Evolutionary conservation across 805 yeast genomes (phyloP).

Genomic region (Pichia rugopelliculosa): DNA sequence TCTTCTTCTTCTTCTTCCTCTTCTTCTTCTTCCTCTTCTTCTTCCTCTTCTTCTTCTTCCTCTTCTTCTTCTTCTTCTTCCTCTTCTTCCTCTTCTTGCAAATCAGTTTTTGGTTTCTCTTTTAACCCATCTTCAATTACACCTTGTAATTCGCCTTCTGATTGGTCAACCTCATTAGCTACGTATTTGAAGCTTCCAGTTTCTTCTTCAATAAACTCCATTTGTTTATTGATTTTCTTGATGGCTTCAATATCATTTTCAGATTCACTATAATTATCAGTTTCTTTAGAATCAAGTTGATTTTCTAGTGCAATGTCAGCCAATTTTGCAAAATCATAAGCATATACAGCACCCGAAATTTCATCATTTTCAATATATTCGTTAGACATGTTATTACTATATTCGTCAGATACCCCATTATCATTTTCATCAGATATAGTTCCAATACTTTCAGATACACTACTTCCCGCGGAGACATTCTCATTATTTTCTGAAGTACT

Average conservation of each 20-base stretch:
- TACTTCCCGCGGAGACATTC: too few relatives aligned
- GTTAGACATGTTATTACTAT: not conserved
- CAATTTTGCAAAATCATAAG: constrained; percentile 5
- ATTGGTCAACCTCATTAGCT: constrained; percentile 4
- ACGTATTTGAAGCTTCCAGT: too few relatives aligned
- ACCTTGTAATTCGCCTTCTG: constrained; percentile 7
- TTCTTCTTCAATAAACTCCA: constrained; percentile 2
- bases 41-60: constrained; percentile 1
- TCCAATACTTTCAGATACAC: constrained; percentile 7
- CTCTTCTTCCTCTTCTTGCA: not conserved
- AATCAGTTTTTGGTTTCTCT: constrained; percentile 1
- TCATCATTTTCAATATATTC: not conserved
- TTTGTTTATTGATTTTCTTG: not conserved
- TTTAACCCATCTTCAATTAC: constrained; percentile 2
- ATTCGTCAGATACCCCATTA: not conserved
- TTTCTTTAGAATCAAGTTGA: not conserved
- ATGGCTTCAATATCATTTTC: not conserved
- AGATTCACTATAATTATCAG: not conserved
- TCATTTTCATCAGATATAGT: not conserved
- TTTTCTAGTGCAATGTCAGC: not conserved
- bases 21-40: too few relatives aligned
- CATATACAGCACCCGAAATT: not conserved
- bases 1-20: not conserved
- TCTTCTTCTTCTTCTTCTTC: constrained; percentile 1
- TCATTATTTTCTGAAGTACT: constrained; percentile 7